Evolutionary conservation across 352 stramenopile species (phyloP).

Genomic region (Blastocystis sp.): DNA sequence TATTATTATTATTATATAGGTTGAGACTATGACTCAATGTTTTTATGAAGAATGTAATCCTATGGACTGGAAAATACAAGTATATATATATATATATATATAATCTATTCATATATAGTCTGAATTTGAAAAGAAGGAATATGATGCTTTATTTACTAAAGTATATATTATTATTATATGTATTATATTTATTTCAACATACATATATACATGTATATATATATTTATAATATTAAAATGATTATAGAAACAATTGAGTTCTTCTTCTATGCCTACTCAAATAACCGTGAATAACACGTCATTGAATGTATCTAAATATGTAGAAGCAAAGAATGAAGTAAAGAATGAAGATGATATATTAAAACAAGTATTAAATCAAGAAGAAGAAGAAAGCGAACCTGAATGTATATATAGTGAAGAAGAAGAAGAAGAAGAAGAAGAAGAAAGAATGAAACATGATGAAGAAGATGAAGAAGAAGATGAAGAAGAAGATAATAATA

Average conservation of each 20-base stretch:
- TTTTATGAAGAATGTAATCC: slow-evolving; percentile 6
- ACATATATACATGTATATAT: neutral
- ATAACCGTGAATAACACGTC: neutral
- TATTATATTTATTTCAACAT: too few relatives aligned
- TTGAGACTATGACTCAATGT: slow-evolving; percentile 2
- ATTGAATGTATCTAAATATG: slow-evolving; percentile 14
- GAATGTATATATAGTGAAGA: too few relatives aligned
- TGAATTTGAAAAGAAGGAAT: slow-evolving; percentile 8
- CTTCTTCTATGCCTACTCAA: too few relatives aligned
- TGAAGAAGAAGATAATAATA: too few relatives aligned
- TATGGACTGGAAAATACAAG: slow-evolving; percentile 8
- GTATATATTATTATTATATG: too few relatives aligned
- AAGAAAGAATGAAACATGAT: too few relatives aligned
- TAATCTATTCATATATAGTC: slow-evolving; percentile 7
- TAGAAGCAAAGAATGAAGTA: slow-evolving; percentile 6
- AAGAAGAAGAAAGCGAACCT: slow-evolving; percentile 6
- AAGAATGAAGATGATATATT: slow-evolving; percentile 17
- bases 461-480: too few relatives aligned
- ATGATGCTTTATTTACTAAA: neutral
- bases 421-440: too few relatives aligned
- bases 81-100: neutral
- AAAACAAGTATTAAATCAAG: slow-evolving; percentile 33
- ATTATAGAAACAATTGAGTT: neutral
- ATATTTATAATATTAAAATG: neutral
- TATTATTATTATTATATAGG: neutral